Evolutionary conservation across 2,329 filamentous ascomycete genomes (phyloP), one percentile per base, ranked within the genome.

Genomic region (Epicoccum nigrum): DNA sequence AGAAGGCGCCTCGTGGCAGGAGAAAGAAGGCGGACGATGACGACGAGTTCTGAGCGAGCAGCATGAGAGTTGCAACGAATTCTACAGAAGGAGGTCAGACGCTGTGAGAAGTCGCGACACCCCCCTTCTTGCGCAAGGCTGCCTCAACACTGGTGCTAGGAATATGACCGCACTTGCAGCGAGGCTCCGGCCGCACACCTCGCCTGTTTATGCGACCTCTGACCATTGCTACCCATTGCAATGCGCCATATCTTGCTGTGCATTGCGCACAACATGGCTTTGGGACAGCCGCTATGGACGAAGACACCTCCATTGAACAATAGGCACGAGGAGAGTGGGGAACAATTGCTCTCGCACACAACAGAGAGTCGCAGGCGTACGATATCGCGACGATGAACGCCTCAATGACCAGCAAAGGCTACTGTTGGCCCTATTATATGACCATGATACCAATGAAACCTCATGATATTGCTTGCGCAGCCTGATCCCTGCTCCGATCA

Each of bases 11-110:
- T 6, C 65, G 64, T 27, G 59, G 70, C 54, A 71, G 64, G 52
- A 74, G 69, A 64, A 72, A 72, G 60, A 74, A 73, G 60, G 58
- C 62, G 2, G 71, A 73, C 28, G 71, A 72, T 33, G 71, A 73
- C 25, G 70, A 73, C 20, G 69, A 72, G 37, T 69, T 68, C 41
- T 73, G 60, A 68, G 44, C 31, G 7, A 11, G 3, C 13, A n/a
- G 7, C 12, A 6, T 4, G 33, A 25, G 21, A 9, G 25, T 6
- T 23, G 28, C 13, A 46, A 7, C 2, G 4, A 21, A 20, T 9
- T n/a, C 20, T 31, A 4, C 16, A 8, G 9, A 11, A 20, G 19
- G 32, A 37, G 9, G 7, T 23, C n/a, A n/a, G 31, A 31, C 11
- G 12, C n/a, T 33, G 34, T 7, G 17, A 37, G 6, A 4, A n/a